These are phyloP conservation scores for Phytophthora pisi DNA, from an alignment of 352 stramenopile genomes.

Conservation along the genomic window DNA sequence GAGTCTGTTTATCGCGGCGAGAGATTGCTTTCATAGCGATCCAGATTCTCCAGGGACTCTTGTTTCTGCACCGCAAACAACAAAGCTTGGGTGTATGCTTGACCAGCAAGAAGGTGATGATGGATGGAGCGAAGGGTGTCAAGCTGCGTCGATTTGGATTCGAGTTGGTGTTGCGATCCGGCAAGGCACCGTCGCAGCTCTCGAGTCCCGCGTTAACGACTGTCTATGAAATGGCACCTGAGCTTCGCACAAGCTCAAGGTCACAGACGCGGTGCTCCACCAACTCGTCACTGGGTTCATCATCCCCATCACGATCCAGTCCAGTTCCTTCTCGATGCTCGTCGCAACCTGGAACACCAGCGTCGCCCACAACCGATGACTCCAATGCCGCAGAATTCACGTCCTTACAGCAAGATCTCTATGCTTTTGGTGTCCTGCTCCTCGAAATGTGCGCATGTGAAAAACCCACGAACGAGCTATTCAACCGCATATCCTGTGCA, in stretches of 20 bases:
- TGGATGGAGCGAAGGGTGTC: slow-evolving; percentile 40
- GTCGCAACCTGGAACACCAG: slow-evolving; percentile 22
- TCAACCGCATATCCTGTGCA: slow-evolving; percentile 52
- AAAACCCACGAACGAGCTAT: slow-evolving; percentile 60
- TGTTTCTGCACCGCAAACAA: slow-evolving; percentile 47
- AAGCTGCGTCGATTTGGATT: slow-evolving; percentile 64
- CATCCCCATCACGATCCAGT: slow-evolving; percentile 6
- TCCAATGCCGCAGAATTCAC: slow-evolving; percentile 4
- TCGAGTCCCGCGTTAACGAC: slow-evolving; percentile 22
- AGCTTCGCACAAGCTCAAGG: background rate
- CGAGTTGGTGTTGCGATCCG: slow-evolving; percentile 39
- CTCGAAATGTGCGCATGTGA: slow-evolving; percentile 69
- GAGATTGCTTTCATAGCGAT: slow-evolving; percentile 58
- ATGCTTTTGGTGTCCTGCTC: slow-evolving; percentile 70
- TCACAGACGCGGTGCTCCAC: slow-evolving; percentile 3
- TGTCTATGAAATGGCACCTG: slow-evolving; percentile 36
- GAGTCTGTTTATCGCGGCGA: slow-evolving; percentile 34
- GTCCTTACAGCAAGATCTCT: slow-evolving; percentile 49
- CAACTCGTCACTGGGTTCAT: slow-evolving; percentile 4
- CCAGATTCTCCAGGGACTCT: slow-evolving; percentile 46
- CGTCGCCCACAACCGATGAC: slow-evolving; percentile 3
- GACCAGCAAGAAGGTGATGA: slow-evolving; percentile 76
- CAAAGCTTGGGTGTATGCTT: slow-evolving; percentile 52
- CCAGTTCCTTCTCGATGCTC: slow-evolving; percentile 6
- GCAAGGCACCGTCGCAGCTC: slow-evolving; percentile 30